Conservation (phyloP, 805 yeast genomes). For the Lipomyces chichibuensis region DNA sequence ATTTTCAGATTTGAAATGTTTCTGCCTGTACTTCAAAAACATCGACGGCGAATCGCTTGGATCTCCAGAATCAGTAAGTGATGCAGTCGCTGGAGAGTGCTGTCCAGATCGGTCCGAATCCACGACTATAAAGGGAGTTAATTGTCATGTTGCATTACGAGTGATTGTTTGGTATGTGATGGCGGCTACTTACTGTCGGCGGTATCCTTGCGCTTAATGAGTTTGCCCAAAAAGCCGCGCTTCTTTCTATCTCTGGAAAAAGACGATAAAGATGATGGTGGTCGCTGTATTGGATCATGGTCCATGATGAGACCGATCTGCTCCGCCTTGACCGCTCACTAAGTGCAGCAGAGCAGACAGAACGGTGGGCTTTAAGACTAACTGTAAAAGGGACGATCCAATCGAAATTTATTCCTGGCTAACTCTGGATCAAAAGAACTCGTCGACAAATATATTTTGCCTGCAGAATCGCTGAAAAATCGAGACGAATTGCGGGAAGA, state of each 20-base stretch:
- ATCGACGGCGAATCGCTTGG: constrained; percentile 2
- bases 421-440: too few relatives aligned
- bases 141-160: neutral
- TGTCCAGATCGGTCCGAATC: neutral
- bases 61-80: neutral
- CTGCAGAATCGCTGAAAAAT: too few relatives aligned
- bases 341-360: neutral
- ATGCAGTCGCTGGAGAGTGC: neutral
- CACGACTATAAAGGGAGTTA: neutral
- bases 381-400: neutral
- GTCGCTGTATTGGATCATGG: constrained; percentile 5
- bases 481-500: neutral
- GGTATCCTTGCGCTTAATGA: constrained; percentile 20
- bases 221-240: constrained; percentile 21
- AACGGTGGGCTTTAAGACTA: neutral
- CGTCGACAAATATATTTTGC: neutral
- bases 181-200: constrained; percentile 4
- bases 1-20: neutral
- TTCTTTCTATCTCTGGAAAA: constrained; percentile 17
- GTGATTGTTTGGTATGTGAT: neutral
- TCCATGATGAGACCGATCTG: constrained; percentile 1
- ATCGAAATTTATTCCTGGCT: too few relatives aligned
- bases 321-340: neutral
- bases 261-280: constrained; percentile 16
- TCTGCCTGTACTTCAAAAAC: constrained; percentile 7